phyloP scores from a whole-genome alignment of 2,329 filamentous ascomycete species.

The Claviceps sorghi region DNA sequence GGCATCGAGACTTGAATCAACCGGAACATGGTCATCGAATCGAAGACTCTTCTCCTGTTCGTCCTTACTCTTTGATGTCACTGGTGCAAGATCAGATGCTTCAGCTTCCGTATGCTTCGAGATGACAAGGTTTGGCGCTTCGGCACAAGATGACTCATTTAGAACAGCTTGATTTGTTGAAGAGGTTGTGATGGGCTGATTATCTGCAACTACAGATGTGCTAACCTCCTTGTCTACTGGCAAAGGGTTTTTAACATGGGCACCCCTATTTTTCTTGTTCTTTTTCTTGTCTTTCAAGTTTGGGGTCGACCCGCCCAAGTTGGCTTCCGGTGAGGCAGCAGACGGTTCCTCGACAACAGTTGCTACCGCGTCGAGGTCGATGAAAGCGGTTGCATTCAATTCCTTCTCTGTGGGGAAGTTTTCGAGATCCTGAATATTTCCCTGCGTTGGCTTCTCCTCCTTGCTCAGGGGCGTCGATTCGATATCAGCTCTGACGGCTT shows the following conservation, averaged over 20 bases:
- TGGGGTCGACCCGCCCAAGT: not conserved
- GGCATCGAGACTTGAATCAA: not conserved
- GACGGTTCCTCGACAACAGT: constrained; percentile 3
- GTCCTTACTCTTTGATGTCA: constrained; percentile 5
- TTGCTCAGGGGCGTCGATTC: not conserved
- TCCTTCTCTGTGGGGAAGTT: not conserved
- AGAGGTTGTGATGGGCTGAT: not conserved
- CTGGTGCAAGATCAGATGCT: not conserved
- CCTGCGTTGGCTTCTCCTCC: not conserved
- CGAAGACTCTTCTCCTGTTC: constrained; percentile 6
- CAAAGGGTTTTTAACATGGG: constrained; percentile 7
- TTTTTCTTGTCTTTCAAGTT: constrained; percentile 11
- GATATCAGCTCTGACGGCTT: not conserved
- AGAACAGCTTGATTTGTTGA: not conserved
- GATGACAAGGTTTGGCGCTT: not conserved
- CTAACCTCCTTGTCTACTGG: constrained; percentile 6
- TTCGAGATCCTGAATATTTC: not conserved
- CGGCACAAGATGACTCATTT: not conserved
- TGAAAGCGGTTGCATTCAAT: too few species aligned
- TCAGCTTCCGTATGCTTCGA: not conserved
- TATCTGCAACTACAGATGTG: not conserved
- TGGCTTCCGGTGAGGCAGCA: constrained; percentile 6
- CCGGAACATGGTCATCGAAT: not conserved
- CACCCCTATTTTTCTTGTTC: constrained; percentile 5
- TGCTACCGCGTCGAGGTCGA: too few species aligned